Percentiles rank a stretch among this genome's conserved stretches.
These are phyloP conservation scores for Aureobasidium sp. DNA, from an alignment of 2,329 filamentous ascomycete species.

Conservation along the genomic window DNA sequence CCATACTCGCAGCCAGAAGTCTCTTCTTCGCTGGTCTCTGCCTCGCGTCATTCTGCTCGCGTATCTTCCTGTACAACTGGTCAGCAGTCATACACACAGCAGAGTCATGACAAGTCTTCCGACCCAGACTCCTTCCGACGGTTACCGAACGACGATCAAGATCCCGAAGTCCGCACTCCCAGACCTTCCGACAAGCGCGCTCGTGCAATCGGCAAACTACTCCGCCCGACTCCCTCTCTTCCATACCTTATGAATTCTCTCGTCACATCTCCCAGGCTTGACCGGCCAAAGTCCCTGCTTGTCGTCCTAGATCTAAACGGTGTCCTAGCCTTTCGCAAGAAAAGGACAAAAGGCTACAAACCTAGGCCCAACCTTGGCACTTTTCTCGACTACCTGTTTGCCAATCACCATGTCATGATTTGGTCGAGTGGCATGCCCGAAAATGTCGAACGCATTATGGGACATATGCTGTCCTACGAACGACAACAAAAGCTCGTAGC, in stretches of 20 bases:
- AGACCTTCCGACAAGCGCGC: neutral
- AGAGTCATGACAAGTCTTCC: neutral
- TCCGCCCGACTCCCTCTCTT: neutral
- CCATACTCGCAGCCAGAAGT: neutral
- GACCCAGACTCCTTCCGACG: neutral
- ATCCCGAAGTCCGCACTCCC: neutral
- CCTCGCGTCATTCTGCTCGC: neutral
- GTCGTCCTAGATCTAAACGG: constrained; percentile 91
- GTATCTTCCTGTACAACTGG: neutral
- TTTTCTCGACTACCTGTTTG: constrained; percentile 69
- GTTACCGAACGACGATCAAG: neutral
- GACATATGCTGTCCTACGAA: constrained; percentile 51
- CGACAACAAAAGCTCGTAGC: constrained; percentile 53
- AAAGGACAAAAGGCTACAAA: constrained; percentile 25
- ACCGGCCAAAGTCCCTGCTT: constrained; percentile 47
- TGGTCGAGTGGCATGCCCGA: constrained; percentile 78
- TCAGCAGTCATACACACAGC: neutral
- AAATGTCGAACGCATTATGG: constrained; percentile 65
- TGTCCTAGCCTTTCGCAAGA: constrained; percentile 67
- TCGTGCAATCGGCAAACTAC: neutral
- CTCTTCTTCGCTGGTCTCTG: neutral
- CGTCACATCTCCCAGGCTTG: neutral
- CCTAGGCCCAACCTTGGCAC: constrained; percentile 58
- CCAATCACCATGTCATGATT: constrained; percentile 71
- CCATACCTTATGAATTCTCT: neutral